Evolutionary conservation across 495 filamentous ascomycete species (phyloP), one percentile per base, ranked within the genome.

Genomic region (Podospora bellae-mahoneyi): DNA sequence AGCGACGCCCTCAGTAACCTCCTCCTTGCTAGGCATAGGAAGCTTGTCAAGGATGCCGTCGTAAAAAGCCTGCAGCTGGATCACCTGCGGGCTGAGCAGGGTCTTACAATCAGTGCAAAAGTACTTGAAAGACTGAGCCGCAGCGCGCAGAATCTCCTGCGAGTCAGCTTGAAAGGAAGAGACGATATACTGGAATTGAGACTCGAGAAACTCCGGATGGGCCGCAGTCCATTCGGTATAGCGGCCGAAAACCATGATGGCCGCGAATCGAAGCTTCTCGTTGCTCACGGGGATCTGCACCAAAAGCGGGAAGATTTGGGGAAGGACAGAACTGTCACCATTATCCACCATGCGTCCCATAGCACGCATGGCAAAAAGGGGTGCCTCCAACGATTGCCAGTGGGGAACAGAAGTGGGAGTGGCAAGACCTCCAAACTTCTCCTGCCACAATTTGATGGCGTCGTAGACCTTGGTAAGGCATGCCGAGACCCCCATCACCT

Each of bases 181-280:
- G 62, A 96, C 92, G 71, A 99, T 94, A 78, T 95, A 99, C 71
- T 93, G 90, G 68, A 99, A 89, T 74, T 99, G 95, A 2, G 92
- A 82, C 75, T 96, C 89, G 16, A 99, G 83, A 61, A 92, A 95
- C 59, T 97, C 92, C 10, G 94, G 92, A 73, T 99, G 95, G 56
- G 92, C 86, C 18, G 96, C 86, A 1, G 95, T 99, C 95, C 95
- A 99, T 75, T 97, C 95, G 0, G 96, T 98, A 76, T 99, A 99
- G 57, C 95, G 86, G 34, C 92, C 96, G 32, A 99, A 85, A 15
- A 93, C 92, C 91, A 99, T 97, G 74, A 97, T 95, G 13, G 94
- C 92, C 64, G 96, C 94, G 80, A 98, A 99, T 30, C 93, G 90
- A 2, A 98, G 84, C 81, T 97, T 98, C 79, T 97, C 92, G 70